Evolutionary conservation across 2,329 filamentous ascomycete species (phyloP).

Genomic region (Colletotrichum navitas): DNA sequence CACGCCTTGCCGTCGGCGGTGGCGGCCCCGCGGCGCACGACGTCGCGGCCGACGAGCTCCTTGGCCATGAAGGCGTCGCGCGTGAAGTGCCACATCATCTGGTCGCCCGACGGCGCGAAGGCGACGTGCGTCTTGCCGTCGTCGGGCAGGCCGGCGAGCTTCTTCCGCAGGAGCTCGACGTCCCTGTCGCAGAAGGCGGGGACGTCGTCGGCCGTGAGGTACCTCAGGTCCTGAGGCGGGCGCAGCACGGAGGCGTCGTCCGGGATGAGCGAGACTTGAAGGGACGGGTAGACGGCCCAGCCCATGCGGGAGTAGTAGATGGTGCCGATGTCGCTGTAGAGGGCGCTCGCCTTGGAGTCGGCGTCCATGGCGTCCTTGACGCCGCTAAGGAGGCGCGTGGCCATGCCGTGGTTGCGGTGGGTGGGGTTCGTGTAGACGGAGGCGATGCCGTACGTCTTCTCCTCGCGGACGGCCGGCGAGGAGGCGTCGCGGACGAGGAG

Average conservation of each 20-base stretch:
- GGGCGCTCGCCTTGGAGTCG: slow-evolving; percentile 50
- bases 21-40: slow-evolving; percentile 45
- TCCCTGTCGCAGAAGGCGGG: slow-evolving; percentile 47
- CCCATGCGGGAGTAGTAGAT: slow-evolving; percentile 52
- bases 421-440: slow-evolving; percentile 53
- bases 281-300: slow-evolving; percentile 50
- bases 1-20: slow-evolving; percentile 47
- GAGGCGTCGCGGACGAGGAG: slow-evolving; percentile 46
- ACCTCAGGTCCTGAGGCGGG: slow-evolving; percentile 43
- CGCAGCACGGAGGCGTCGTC: slow-evolving; percentile 40
- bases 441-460: slow-evolving; percentile 50
- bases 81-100: slow-evolving; percentile 51
- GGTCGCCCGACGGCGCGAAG: slow-evolving; percentile 49
- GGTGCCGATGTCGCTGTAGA: slow-evolving; percentile 53
- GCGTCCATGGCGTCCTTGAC: slow-evolving; percentile 52
- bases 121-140: slow-evolving; percentile 50
- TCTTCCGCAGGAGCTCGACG: slow-evolving; percentile 45
- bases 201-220: slow-evolving; percentile 45
- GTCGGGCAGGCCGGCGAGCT: slow-evolving; percentile 22
- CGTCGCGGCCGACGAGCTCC: slow-evolving; percentile 43
- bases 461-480: slow-evolving; percentile 45
- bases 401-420: slow-evolving; percentile 52
- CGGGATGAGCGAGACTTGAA: slow-evolving; percentile 51
- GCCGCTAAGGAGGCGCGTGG: slow-evolving; percentile 50
- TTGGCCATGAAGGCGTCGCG: slow-evolving; percentile 48